Evolutionary conservation across 441 rosid species (phyloP).

Genomic region (Croton laevigatus): DNA sequence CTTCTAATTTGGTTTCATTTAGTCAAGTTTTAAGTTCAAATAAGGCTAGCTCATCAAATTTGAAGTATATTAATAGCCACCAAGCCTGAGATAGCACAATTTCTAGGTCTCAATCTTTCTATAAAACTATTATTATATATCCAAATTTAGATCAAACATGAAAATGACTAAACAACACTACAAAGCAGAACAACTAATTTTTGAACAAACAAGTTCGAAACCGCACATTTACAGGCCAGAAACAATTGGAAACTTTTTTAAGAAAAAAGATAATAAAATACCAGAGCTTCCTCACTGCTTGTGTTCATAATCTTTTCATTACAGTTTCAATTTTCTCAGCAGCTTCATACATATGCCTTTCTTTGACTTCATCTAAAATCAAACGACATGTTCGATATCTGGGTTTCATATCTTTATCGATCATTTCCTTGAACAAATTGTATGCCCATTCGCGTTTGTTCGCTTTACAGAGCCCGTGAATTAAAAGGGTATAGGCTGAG

Average conservation of each 20-base stretch:
- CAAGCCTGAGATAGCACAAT: too few species aligned
- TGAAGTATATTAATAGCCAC: too few species aligned
- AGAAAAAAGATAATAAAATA: neutral
- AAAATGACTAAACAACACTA: too few species aligned
- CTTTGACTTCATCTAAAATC: constrained; percentile 60
- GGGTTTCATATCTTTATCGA: constrained; percentile 56
- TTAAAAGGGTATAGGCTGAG: constrained; percentile 62
- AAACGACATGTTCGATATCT: constrained; percentile 54
- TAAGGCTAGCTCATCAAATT: too few species aligned
- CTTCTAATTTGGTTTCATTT: too few species aligned
- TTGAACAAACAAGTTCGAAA: neutral
- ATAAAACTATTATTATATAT: too few species aligned
- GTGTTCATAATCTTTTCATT: constrained; percentile 42
- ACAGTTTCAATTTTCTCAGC: constrained; percentile 48
- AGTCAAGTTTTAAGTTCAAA: too few species aligned
- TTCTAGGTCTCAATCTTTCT: too few species aligned
- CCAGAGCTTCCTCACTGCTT: neutral
- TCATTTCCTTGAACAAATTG: constrained; percentile 66
- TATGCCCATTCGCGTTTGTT: constrained; percentile 64
- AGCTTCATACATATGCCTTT: constrained; percentile 46
- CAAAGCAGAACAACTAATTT: neutral
- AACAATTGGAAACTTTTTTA: too few species aligned
- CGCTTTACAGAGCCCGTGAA: constrained; percentile 73
- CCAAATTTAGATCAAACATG: too few species aligned
- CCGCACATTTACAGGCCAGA: neutral